Evolutionary conservation across 73 alveolate species (phyloP).

Genomic region (Paraurostyla sp.): DNA sequence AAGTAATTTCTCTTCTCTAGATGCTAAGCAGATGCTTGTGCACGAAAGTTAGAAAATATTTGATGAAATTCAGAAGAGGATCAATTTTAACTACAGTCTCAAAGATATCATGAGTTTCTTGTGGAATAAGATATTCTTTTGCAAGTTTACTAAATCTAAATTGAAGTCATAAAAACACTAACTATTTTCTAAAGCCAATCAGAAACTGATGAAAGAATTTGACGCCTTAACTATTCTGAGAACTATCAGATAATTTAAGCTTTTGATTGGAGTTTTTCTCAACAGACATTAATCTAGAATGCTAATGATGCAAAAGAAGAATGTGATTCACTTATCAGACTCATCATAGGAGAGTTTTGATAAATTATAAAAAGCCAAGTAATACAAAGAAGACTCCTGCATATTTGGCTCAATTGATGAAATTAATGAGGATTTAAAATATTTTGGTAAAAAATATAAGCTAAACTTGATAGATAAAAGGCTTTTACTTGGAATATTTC

Average conservation of each 20-base stretch:
- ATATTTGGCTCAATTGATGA: neutral
- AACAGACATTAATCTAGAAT: neutral
- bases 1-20: neutral
- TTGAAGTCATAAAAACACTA: too few species aligned
- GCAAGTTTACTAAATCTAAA: neutral
- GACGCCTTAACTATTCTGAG: neutral
- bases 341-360: neutral
- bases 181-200: neutral
- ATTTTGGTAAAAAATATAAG: neutral
- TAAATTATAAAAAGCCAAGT: neutral
- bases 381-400: neutral
- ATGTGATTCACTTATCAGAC: too few species aligned
- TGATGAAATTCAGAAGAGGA: neutral
- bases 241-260: neutral
- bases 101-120: neutral
- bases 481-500: neutral
- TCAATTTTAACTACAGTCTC: neutral
- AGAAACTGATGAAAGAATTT: neutral
- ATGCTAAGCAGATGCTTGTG: neutral
- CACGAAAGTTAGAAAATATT: neutral
- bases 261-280: neutral
- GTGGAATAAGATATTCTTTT: neutral
- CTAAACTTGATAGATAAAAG: neutral
- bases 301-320: neutral
- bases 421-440: neutral